Conservation (phyloP, 169 alveolate genomes). For the Plasmodium ovale region DNA sequence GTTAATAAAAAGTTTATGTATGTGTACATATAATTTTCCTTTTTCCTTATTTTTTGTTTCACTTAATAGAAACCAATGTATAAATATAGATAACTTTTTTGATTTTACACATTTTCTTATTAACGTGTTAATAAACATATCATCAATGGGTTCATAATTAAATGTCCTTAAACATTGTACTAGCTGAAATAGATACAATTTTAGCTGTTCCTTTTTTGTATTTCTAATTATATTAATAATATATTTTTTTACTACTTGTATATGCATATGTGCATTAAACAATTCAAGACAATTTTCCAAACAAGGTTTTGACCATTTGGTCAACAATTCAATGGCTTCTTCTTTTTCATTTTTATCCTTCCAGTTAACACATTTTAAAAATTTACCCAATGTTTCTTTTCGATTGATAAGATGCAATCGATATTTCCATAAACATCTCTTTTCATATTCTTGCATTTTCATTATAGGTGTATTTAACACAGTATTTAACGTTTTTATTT, state of each 20-base stretch:
- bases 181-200: slow-evolving; percentile 62
- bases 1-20: slow-evolving; percentile 55
- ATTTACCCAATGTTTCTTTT: slow-evolving; percentile 72
- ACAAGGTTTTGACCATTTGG: slow-evolving; percentile 75
- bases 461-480: slow-evolving; percentile 28
- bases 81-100: slow-evolving; percentile 47
- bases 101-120: slow-evolving; percentile 47
- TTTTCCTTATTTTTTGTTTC: slow-evolving; percentile 49
- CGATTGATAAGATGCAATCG: slow-evolving; percentile 63
- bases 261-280: slow-evolving; percentile 73
- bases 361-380: slow-evolving; percentile 80
- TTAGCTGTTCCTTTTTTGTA: slow-evolving; percentile 40
- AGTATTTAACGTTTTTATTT: slow-evolving; percentile 44
- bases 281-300: slow-evolving; percentile 78
- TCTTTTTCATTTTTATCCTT: slow-evolving; percentile 32
- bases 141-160: slow-evolving; percentile 31
- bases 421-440: slow-evolving; percentile 77
- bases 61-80: slow-evolving; percentile 70
- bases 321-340: slow-evolving; percentile 56
- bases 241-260: slow-evolving; percentile 31
- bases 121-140: slow-evolving; percentile 52
- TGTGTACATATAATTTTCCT: slow-evolving; percentile 51
- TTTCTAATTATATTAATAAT: slow-evolving; percentile 39
- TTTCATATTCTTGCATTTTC: slow-evolving; percentile 73
- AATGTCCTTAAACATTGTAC: slow-evolving; percentile 45